Base-by-base conservation (phyloP, 1,284 basidiomycete genomes). In the Puccinia coronata region DNA sequence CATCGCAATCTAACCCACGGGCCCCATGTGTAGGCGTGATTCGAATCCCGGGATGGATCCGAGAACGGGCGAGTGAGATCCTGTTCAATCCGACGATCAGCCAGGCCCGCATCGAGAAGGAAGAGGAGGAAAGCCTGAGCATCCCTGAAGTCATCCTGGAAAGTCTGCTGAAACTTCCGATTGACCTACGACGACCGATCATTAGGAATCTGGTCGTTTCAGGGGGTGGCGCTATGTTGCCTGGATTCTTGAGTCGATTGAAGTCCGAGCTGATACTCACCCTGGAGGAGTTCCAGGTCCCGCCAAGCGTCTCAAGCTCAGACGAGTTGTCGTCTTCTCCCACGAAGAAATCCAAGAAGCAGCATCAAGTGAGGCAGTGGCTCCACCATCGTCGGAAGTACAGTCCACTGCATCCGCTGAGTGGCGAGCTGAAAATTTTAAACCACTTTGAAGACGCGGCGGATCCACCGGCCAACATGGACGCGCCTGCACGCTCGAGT, bases 1-100 rank as follows among this genome's bases (percentile, higher is more conserved):
- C 63, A 67, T 67, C 63, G 12, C 4, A 36, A 76, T 51, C 57
- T 9, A 77, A 77, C 63, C 61, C 59, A 16, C 63, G 63, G n/a
- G 43, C 55, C 6, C 82, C 82, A 0, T 76, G 71, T 18, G 80
- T 82, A 0, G 94, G 93, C 0, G 92, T 91, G 0, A 87, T 98
- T 51, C 88, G 92, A 61, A 90, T 99, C 57, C 96, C 96, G 0
- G 96, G 96, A 0, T 99, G 97, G 96, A 89, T 98, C 34, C 88
- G 96, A 51, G 95, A 98, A 85, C 89, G 95, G 11, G 93, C 93
- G 0, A 91, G 93, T 2, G 96, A 99, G 85, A 89, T 96, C 4
- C 88, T 98, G 0, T 98, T 98, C 83, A 93, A 94, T 84, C 91
- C 91, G 1, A n/a, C 47, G 8, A 18, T 67, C 20, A 67, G 63